Evolutionary conservation across 2,329 filamentous ascomycete genomes (phyloP).

Genomic region (Stenocarpella maydis): DNA sequence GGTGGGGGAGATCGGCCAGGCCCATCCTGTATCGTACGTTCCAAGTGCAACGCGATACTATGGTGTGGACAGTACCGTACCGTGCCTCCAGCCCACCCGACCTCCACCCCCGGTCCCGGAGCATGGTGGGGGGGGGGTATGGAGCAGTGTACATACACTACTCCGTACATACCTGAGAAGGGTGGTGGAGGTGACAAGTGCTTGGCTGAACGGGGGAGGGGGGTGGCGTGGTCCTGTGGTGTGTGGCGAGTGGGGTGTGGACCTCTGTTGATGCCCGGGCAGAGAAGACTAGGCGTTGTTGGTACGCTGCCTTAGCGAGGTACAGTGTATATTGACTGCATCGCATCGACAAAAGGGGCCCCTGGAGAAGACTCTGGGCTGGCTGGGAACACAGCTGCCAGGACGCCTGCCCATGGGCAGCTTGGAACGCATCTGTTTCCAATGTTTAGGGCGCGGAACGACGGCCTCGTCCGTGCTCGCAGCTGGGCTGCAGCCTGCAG

Average conservation of each 20-base stretch:
- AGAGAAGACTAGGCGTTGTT: slow-evolving; percentile 11
- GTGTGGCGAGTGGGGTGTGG: slow-evolving; percentile 1
- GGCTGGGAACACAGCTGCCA: slow-evolving; percentile 4
- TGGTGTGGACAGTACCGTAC: slow-evolving; percentile 3
- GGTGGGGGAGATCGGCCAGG: neutral
- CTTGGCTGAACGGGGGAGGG: too few relatives aligned
- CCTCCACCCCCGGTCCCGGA: slow-evolving; percentile 24
- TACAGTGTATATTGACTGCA: slow-evolving; percentile 1
- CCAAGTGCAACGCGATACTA: neutral
- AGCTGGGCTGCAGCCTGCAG: slow-evolving; percentile 26
- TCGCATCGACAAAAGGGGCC: slow-evolving; percentile 14
- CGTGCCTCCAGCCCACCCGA: slow-evolving; percentile 16
- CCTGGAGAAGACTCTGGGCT: neutral
- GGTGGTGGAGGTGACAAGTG: slow-evolving; percentile 17
- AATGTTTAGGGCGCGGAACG: slow-evolving; percentile 19
- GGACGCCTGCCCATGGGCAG: neutral
- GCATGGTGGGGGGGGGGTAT: slow-evolving; percentile 20
- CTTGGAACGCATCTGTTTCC: slow-evolving; percentile 21
- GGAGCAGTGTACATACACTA: too few relatives aligned
- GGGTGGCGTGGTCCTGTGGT: too few relatives aligned
- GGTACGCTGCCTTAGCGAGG: slow-evolving; percentile 11
- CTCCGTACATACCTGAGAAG: too few relatives aligned
- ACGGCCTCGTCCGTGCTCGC: slow-evolving; percentile 24
- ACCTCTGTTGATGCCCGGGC: slow-evolving; percentile 23
- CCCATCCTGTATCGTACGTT: neutral